These are phyloP conservation scores for Yamadazyma philogaea DNA, from an alignment of 805 yeast species.

Conservation along the genomic window DNA sequence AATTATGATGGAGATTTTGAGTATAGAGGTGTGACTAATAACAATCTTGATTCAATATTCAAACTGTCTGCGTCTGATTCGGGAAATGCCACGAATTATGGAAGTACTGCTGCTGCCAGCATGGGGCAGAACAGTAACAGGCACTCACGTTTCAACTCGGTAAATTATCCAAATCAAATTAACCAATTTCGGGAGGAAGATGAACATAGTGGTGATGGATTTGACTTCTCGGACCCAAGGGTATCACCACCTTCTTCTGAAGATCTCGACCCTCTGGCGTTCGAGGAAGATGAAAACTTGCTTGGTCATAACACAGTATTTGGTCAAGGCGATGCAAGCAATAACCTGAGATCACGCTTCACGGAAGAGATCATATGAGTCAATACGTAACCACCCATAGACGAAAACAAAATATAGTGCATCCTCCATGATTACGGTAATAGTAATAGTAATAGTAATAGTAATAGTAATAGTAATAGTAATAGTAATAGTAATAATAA, in stretches of 20 bases:
- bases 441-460: background rate
- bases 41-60: conserved; percentile 42
- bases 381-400: background rate
- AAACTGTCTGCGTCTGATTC: conserved; percentile 19
- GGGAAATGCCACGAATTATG: conserved; percentile 9
- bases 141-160: conserved; percentile 29
- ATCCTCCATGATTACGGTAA: too few relatives aligned
- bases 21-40: conserved; percentile 44
- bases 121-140: conserved; percentile 14
- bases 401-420: background rate
- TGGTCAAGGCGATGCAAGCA: conserved; percentile 15
- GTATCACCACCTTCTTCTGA: conserved; percentile 9
- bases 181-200: conserved; percentile 11
- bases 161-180: conserved; percentile 16
- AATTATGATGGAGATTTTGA: conserved; percentile 29
- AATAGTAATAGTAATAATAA: background rate
- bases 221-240: background rate
- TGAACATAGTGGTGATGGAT: conserved; percentile 7
- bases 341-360: conserved; percentile 20
- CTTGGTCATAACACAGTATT: conserved; percentile 11
- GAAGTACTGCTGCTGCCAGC: conserved; percentile 11
- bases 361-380: conserved; percentile 17
- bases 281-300: conserved; percentile 12
- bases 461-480: too few relatives aligned
- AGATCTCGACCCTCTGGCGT: conserved; percentile 14